A percentile compares a stretch with the other conserved stretches of the same genome.
phyloP scores from a whole-genome alignment of 73 alveolate genomes.

The Tetrahymena borealis region DNA sequence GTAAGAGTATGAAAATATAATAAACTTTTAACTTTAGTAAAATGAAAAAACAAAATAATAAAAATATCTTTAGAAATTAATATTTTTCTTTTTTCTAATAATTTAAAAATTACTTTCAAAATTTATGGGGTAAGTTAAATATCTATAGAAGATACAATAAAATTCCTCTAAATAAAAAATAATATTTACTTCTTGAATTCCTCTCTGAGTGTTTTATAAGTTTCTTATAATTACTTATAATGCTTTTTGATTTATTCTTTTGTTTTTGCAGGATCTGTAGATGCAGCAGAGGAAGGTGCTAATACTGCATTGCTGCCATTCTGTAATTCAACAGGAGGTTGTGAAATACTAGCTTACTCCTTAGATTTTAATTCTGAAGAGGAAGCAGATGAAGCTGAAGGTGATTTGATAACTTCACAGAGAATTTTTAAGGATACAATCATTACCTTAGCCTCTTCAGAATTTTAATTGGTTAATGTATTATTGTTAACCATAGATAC shows the following conservation, averaged over 20 bases:
- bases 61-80: too few species aligned
- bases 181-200: not conserved
- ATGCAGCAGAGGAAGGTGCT: too few species aligned
- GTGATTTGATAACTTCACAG: not conserved
- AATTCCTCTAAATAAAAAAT: not conserved
- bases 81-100: too few species aligned
- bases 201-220: not conserved
- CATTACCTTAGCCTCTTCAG: not conserved
- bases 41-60: too few species aligned
- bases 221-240: not conserved
- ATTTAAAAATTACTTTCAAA: too few species aligned
- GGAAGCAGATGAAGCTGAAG: not conserved
- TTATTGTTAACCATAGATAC: not conserved
- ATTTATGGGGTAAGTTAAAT: not conserved
- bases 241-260: not conserved
- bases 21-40: too few species aligned
- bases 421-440: not conserved
- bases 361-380: not conserved
- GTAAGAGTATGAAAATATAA: too few species aligned
- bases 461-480: not conserved
- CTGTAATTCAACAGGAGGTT: too few species aligned
- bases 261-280: not conserved
- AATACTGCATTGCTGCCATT: too few species aligned
- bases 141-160: not conserved
- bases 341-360: not conserved